Evolutionary conservation across 441 rosid species (phyloP).

Genomic region (Pelargonium cotyledonis): DNA sequence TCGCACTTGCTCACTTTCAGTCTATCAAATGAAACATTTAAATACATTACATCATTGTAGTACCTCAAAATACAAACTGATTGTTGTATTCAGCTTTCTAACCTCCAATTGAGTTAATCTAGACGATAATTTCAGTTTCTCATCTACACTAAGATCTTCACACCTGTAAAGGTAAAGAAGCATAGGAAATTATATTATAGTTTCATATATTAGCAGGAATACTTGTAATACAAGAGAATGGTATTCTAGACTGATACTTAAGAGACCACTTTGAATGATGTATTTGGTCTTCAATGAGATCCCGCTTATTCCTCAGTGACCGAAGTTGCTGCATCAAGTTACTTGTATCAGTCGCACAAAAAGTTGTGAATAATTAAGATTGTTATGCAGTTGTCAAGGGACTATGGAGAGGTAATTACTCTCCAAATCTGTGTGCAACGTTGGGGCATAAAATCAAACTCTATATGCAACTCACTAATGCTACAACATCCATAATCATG

Average conservation of each 20-base stretch:
- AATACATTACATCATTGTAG: constrained; percentile 11
- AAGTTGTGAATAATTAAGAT: not conserved
- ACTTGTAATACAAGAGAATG: not conserved
- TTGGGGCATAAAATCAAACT: not conserved
- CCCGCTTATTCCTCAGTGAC: constrained; percentile 70
- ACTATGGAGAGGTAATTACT: not conserved
- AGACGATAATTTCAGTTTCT: constrained; percentile 39
- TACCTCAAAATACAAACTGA: not conserved
- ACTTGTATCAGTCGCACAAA: constrained; percentile 8
- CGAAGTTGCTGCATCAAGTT: constrained; percentile 57
- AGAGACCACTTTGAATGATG: constrained; percentile 84
- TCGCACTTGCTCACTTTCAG: constrained; percentile 45
- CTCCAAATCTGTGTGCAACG: not conserved
- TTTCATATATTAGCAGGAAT: not conserved
- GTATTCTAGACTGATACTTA: constrained; percentile 33
- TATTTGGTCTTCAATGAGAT: constrained; percentile 75
- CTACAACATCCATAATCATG: not conserved
- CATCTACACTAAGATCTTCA: constrained; percentile 37
- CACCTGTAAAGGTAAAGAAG: constrained; percentile 33
- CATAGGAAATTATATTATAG: not conserved
- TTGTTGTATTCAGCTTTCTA: constrained; percentile 7
- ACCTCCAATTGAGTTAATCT: constrained; percentile 58
- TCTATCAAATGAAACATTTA: constrained; percentile 28
- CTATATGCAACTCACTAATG: not conserved
- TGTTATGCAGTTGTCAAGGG: not conserved